Evolutionary conservation across 139 green algal species (phyloP).

Genomic region (Ostreobium quekettii): DNA sequence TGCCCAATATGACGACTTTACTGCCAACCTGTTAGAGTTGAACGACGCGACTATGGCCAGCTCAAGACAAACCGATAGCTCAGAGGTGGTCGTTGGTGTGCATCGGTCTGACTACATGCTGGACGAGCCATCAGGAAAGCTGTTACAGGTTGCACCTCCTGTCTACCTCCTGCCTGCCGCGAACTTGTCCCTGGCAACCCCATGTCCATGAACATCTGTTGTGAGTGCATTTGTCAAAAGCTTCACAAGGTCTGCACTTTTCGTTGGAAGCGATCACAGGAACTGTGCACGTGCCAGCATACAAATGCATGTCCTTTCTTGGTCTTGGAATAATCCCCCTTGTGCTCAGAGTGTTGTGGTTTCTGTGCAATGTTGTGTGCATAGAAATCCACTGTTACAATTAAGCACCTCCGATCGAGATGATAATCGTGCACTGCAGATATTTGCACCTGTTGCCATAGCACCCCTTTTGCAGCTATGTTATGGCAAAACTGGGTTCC

Average conservation of each 20-base stretch:
- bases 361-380: no score
- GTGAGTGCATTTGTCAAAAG: not conserved
- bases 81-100: slow-evolving; percentile 64
- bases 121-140: slow-evolving; percentile 61
- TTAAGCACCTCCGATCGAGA: no score
- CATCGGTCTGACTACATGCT: slow-evolving; percentile 97
- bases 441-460: no score
- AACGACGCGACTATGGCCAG: slow-evolving; percentile 1
- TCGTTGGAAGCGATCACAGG: not conserved
- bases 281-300: not conserved
- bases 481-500: no score
- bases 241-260: not conserved
- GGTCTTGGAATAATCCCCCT: no score
- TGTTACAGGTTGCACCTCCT: slow-evolving; percentile 62
- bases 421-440: no score
- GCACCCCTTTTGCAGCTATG: no score
- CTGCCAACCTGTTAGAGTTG: slow-evolving; percentile 46
- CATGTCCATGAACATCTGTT: not conserved
- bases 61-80: not conserved
- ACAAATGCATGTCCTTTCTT: not conserved
- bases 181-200: no score
- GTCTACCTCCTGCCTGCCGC: no score
- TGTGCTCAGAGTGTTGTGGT: no score
- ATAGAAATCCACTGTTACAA: no score
- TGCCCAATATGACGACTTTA: slow-evolving; percentile 78